phyloP scores from a whole-genome alignment of 768 basidiomycete genomes.

The Gyrodon lividus region DNA sequence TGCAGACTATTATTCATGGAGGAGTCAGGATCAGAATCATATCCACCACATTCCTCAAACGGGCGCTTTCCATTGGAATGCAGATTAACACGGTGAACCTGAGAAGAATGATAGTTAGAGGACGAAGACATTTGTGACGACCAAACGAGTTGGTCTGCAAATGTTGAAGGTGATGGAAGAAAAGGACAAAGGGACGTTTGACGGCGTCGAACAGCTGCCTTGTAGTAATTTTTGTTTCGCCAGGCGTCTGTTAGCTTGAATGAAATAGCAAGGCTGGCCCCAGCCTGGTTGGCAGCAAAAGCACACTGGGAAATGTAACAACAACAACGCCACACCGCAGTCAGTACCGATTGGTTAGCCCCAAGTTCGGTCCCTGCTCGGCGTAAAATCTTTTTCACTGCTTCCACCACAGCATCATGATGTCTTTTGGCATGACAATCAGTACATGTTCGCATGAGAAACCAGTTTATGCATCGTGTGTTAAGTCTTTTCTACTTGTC shows the following conservation, averaged over 20 bases:
- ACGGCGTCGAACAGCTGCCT: background rate
- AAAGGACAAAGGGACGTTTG: background rate
- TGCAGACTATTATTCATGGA: conserved; percentile 26
- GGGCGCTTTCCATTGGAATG: conserved; percentile 32
- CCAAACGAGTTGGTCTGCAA: conserved; percentile 1
- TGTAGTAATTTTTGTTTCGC: background rate
- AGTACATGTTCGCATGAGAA: background rate
- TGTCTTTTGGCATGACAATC: no score
- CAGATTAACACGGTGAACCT: conserved; percentile 24
- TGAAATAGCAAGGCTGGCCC: conserved; percentile 1
- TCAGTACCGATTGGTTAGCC: background rate
- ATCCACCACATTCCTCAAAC: conserved; percentile 34
- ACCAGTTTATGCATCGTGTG: no score
- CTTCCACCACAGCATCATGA: background rate
- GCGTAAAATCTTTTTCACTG: background rate
- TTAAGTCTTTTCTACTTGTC: no score
- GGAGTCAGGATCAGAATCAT: conserved; percentile 31
- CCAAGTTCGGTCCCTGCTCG: background rate
- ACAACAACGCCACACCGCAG: background rate
- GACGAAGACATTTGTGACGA: conserved; percentile 25
- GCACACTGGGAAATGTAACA: no score
- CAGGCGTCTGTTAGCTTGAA: background rate
- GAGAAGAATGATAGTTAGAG: conserved; percentile 21
- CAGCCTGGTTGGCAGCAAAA: background rate
- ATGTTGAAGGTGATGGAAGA: conserved; percentile 18